Evolutionary conservation across 2,329 filamentous ascomycete genomes (phyloP).

Genomic region (Amesomyces nigricolor): DNA sequence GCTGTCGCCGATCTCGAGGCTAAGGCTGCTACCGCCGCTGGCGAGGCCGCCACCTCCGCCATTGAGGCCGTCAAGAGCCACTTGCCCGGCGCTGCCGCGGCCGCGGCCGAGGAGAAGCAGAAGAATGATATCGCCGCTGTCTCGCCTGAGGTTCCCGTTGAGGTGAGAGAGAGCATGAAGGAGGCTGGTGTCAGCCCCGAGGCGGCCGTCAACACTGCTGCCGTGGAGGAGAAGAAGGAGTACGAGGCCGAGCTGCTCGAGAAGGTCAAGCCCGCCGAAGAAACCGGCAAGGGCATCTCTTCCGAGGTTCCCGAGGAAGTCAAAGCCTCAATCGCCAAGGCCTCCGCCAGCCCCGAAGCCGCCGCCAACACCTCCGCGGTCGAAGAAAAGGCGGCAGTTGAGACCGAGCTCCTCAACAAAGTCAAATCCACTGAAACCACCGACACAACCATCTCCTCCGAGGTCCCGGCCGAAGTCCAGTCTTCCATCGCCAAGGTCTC

Average conservation of each 20-base stretch:
- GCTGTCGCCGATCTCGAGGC: conserved; percentile 26
- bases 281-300: conserved; percentile 2
- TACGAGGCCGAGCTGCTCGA: conserved; percentile 69
- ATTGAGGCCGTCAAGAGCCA: conserved; percentile 49
- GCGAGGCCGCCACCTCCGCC: conserved; percentile 42
- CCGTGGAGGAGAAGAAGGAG: conserved; percentile 68
- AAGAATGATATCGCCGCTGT: conserved; percentile 17
- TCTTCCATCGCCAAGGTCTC: not conserved
- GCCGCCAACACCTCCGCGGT: conserved; percentile 63
- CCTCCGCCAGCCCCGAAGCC: conserved; percentile 61
- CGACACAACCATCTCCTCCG: conserved; percentile 1
- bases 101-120: conserved; percentile 29
- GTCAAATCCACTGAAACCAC: conserved; percentile 37
- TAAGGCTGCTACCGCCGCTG: conserved; percentile 26
- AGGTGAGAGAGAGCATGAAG: conserved; percentile 25
- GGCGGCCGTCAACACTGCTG: conserved; percentile 61
- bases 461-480: conserved; percentile 15
- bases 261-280: conserved; percentile 45
- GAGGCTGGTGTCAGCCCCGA: conserved; percentile 54
- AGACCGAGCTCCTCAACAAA: conserved; percentile 66
- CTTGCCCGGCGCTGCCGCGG: conserved; percentile 46
- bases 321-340: conserved; percentile 18
- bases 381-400: conserved; percentile 66
- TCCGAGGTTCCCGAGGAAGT: conserved; percentile 7
- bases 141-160: conserved; percentile 18